These are phyloP conservation scores for Neoscytalidium dimidiatum DNA, from an alignment of 2,329 filamentous ascomycete genomes.

Conservation along the genomic window DNA sequence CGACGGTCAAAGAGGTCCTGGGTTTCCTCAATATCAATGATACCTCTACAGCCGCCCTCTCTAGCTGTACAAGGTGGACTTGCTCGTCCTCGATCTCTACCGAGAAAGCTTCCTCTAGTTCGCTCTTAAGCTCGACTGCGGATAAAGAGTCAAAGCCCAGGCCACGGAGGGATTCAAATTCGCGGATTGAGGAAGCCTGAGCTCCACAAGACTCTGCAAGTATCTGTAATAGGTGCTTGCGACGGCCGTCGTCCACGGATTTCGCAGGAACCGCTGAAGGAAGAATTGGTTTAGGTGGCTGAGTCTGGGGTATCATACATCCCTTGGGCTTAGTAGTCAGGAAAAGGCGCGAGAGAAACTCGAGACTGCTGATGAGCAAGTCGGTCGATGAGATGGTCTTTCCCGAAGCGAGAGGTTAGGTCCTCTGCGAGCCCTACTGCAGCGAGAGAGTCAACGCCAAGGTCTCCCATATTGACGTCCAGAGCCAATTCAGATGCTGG, in stretches of 20 bases:
- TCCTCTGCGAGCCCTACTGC: not conserved
- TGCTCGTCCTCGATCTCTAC: slow-evolving; percentile 17
- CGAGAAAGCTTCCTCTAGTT: slow-evolving; percentile 22
- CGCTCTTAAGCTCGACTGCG: slow-evolving; percentile 11
- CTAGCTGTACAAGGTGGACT: slow-evolving; percentile 21
- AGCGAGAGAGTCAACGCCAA: not conserved
- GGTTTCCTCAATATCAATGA: no score
- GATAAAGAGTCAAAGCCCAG: not conserved
- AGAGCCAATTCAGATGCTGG: not conserved
- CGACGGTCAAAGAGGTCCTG: no score
- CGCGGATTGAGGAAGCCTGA: not conserved
- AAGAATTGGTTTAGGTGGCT: not conserved
- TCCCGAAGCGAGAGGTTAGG: not conserved
- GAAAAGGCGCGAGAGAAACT: not conserved
- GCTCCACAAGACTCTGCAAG: not conserved
- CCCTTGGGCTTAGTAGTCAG: not conserved
- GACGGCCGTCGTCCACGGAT: not conserved
- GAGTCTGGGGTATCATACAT: not conserved
- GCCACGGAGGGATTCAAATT: not conserved
- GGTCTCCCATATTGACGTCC: not conserved
- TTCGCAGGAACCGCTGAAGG: not conserved
- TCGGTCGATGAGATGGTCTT: not conserved
- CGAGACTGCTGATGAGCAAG: not conserved
- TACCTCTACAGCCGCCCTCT: no score
- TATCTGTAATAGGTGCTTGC: not conserved